phyloP scores from a whole-genome alignment of 352 stramenopile species.

The Hyaloperonospora arabidopsidis region DNA sequence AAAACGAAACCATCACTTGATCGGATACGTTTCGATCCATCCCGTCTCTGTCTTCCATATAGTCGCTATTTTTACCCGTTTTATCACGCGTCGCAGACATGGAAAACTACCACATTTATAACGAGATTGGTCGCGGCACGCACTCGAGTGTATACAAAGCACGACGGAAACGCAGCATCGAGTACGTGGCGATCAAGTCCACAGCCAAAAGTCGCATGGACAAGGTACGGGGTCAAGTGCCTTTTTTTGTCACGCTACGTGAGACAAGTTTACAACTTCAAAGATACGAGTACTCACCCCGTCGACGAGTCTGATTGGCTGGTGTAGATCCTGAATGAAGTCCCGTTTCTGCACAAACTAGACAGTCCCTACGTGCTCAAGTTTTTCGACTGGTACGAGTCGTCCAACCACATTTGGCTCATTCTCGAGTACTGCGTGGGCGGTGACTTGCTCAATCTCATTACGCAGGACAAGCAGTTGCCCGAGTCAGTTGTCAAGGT shows the following conservation, averaged over 20 bases:
- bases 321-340: conserved; percentile 73
- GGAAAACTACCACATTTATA: conserved; percentile 94
- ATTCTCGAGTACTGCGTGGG: conserved; percentile 92
- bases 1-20: too few species aligned
- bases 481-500: conserved; percentile 74
- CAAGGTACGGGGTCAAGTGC: conserved; percentile 46
- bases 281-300: not conserved
- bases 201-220: conserved; percentile 88
- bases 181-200: conserved; percentile 91
- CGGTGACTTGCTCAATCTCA: conserved; percentile 84
- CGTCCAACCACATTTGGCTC: conserved; percentile 92
- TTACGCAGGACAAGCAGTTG: conserved; percentile 83
- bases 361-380: conserved; percentile 81
- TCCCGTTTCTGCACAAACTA: conserved; percentile 85
- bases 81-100: conserved; percentile 28
- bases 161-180: conserved; percentile 86
- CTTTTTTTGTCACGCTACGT: not conserved
- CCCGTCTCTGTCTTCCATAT: too few species aligned
- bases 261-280: not conserved
- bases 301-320: conserved; percentile 1
- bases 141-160: conserved; percentile 91
- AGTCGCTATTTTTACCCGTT: too few species aligned
- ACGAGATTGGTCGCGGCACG: conserved; percentile 88
- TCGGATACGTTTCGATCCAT: too few species aligned
- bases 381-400: conserved; percentile 95